A percentile compares a stretch with the other conserved stretches of the same genome.
Evolutionary conservation across 1,139 yeast species (phyloP).

Genomic region (Meyerozyma guilliermondii): DNA sequence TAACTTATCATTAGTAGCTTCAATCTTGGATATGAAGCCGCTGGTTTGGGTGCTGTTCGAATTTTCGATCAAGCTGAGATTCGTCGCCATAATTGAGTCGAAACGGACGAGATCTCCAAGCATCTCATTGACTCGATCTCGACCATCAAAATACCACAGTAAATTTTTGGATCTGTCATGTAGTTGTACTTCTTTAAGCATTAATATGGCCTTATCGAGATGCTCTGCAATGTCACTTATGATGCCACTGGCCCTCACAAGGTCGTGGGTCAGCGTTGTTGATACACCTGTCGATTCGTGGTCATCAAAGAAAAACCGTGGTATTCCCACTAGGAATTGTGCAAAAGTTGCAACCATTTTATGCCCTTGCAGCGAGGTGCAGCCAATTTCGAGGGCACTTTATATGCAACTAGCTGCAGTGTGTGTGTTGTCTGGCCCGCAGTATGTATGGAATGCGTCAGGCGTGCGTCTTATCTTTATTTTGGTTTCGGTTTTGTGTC

Average conservation of each 20-base stretch:
- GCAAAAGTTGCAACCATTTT: neutral
- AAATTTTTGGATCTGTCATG: neutral
- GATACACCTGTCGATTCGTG: neutral
- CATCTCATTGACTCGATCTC: neutral
- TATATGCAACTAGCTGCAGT: neutral
- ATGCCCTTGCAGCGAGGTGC: neutral
- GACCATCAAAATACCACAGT: constrained; percentile 1
- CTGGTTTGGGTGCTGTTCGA: neutral
- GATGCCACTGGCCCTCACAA: neutral
- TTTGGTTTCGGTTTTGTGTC: constrained; percentile 1
- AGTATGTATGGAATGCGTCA: neutral
- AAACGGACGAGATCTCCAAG: neutral
- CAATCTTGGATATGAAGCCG: neutral
- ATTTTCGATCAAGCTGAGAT: neutral
- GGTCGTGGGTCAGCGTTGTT: neutral
- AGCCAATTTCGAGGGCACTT: neutral
- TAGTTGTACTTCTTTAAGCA: neutral
- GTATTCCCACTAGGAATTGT: neutral
- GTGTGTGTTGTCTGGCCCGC: neutral
- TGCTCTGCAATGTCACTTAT: neutral
- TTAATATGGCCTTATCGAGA: neutral
- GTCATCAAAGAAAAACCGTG: constrained; percentile 2
- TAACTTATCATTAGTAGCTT: neutral
- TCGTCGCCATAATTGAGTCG: neutral
- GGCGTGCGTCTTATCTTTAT: neutral